Evolutionary conservation across 129 eudicot species (phyloP).

Genomic region (Artemisia annua): DNA sequence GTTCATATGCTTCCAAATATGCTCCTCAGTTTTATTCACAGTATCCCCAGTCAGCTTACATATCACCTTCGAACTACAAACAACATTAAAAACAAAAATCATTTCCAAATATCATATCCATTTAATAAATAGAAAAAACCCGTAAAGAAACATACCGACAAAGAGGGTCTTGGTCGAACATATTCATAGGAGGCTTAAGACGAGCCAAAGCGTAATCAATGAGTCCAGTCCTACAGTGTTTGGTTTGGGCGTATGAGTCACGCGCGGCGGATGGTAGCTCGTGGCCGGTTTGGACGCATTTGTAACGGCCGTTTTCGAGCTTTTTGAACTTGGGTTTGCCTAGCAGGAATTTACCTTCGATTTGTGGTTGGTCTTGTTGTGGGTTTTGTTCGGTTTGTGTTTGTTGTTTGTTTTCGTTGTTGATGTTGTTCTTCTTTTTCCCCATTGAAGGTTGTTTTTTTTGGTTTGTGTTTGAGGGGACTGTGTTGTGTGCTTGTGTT

Average conservation of each 20-base stretch:
- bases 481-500: too few species aligned
- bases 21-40: conserved; percentile 88
- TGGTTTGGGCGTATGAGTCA: conserved; percentile 62
- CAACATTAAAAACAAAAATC: not conserved
- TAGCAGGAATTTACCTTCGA: conserved; percentile 62
- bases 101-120: not conserved
- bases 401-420: conserved; percentile 29
- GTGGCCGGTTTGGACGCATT: conserved; percentile 89
- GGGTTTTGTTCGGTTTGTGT: conserved; percentile 5
- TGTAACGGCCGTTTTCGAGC: conserved; percentile 81
- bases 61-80: conserved; percentile 64
- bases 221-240: conserved; percentile 85
- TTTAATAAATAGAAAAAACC: not conserved
- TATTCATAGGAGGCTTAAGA: conserved; percentile 82
- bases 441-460: conserved; percentile 19
- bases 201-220: conserved; percentile 74
- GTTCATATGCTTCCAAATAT: conserved; percentile 95
- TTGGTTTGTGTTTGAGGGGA: too few species aligned
- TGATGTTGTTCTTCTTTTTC: conserved; percentile 25
- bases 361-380: conserved; percentile 32
- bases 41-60: conserved; percentile 79
- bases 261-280: conserved; percentile 66
- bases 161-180: conserved; percentile 81
- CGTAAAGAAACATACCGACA: conserved; percentile 43
- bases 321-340: conserved; percentile 72